Conservation (phyloP, 1,284 basidiomycete genomes). For the Marasmius sp. region DNA sequence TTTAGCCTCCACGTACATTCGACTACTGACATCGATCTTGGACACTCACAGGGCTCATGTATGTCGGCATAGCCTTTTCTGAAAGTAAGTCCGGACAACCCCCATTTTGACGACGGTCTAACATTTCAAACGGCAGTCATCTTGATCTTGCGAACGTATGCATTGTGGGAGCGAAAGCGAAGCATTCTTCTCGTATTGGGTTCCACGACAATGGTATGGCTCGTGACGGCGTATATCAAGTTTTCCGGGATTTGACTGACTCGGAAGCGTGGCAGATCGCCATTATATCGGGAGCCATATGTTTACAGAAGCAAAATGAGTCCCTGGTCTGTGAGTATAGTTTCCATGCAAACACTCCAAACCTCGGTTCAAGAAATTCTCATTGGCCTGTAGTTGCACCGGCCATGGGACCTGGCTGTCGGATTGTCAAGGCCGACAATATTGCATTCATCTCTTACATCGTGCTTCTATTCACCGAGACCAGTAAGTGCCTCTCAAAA, state of each 20-base stretch:
- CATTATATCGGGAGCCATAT: slow-evolving; percentile 30
- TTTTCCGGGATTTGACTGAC: neutral
- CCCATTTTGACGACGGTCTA: neutral
- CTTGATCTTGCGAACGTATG: slow-evolving; percentile 42
- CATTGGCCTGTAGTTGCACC: neutral
- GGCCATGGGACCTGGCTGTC: slow-evolving; percentile 26
- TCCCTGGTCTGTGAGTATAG: slow-evolving; percentile 21
- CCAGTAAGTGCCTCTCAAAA: slow-evolving; percentile 27
- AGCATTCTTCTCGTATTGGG: slow-evolving; percentile 29
- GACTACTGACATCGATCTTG: neutral
- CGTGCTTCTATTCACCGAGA: slow-evolving; percentile 38
- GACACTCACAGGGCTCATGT: slow-evolving; percentile 31
- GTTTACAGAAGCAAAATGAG: slow-evolving; percentile 20
- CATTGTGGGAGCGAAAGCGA: slow-evolving; percentile 39
- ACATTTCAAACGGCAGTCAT: slow-evolving; percentile 23
- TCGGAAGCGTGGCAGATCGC: slow-evolving; percentile 21
- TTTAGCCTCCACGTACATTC: neutral
- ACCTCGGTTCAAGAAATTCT: neutral
- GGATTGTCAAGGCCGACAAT: slow-evolving; percentile 28
- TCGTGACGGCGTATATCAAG: neutral
- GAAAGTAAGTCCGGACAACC: slow-evolving; percentile 27
- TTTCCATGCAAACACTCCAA: slow-evolving; percentile 7
- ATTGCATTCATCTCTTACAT: slow-evolving; percentile 40
- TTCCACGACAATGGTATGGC: slow-evolving; percentile 24
- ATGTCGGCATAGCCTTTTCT: slow-evolving; percentile 35